phyloP scores from a whole-genome alignment of 2,329 filamentous ascomycete species.

The Pestalotiopsis fici region DNA sequence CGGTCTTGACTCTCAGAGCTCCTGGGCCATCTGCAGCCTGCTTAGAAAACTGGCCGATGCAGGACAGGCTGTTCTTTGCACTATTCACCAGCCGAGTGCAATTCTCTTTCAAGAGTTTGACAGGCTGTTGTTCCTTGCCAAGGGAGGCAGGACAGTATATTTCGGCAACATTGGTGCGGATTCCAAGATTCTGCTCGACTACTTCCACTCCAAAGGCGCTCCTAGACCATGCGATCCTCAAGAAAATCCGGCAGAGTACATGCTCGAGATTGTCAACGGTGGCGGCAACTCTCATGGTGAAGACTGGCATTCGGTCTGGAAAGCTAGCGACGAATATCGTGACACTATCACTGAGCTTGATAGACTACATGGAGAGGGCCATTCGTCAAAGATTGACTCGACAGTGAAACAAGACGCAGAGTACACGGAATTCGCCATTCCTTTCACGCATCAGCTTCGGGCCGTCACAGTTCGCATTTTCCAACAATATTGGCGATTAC shows the following conservation, averaged over 20 bases:
- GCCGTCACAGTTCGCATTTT: conserved; percentile 71
- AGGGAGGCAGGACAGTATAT: conserved; percentile 57
- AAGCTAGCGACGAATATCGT: conserved; percentile 50
- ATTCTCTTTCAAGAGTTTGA: conserved; percentile 48
- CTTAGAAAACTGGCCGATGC: conserved; percentile 60
- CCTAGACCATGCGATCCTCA: conserved; percentile 44
- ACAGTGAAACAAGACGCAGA: conserved; percentile 15
- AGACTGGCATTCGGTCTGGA: conserved; percentile 41
- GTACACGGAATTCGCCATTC: conserved; percentile 74
- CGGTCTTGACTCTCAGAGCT: conserved; percentile 73
- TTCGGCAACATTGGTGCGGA: conserved; percentile 56
- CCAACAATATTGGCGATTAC: conserved; percentile 82
- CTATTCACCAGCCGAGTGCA: conserved; percentile 44
- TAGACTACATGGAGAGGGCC: conserved; percentile 5
- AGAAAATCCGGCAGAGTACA: conserved; percentile 67
- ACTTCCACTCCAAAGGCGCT: conserved; percentile 62
- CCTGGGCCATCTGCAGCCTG: conserved; percentile 70
- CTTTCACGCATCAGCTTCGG: conserved; percentile 65
- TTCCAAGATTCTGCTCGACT: conserved; percentile 47
- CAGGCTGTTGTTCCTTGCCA: conserved; percentile 52
- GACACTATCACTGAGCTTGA: conserved; percentile 13
- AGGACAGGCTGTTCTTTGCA: conserved; percentile 42
- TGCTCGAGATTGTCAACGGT: conserved; percentile 46
- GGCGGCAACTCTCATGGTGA: conserved; percentile 48
- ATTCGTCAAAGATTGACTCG: background rate